Evolutionary conservation across 192 early-diverging fungal genomes (phyloP), one percentile per base, ranked within the genome.

Genomic region (Gorgonomyces haynaldii): DNA sequence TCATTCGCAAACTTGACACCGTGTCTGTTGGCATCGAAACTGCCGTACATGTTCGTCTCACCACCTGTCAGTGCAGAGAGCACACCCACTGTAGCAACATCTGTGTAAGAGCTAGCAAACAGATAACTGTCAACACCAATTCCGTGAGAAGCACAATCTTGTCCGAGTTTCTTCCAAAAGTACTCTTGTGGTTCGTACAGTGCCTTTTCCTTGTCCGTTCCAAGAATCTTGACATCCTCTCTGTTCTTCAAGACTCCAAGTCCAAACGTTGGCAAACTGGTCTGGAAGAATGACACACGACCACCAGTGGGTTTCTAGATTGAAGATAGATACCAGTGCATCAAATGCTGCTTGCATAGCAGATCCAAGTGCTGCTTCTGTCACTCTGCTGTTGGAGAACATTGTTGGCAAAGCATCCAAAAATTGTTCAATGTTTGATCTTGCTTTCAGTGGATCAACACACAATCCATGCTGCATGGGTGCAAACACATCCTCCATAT

Each of bases 401-500:
- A 96, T 74, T 1, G 58, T 58, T 6, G 93, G 88, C 24, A 98
- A 65, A 9, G 71, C 58, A 25, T 91, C 84, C 44, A 98, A 64
- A 12, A 98, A 68, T 10, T 64, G 64, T 54, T 86, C 84, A 37
- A 98, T 88, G 4, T 84, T 69, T 16, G 58, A 37, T 45, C 86
- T 84, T 42, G 91, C 87, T 53, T 88, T 83, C 16, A 58, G 44
- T 4, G 90, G 88, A 47, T 92, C 84, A 1, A 91, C 95, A 22
- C 91, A 69, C 46, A 96, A 85, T 25, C 95, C 95, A 15, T 88
- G 83, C 52, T 79, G 76, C 8, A 98, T 60, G 1, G 95, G 95
- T 13, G 95, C 86, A 78, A 98, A 98, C 27, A 96, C 71, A 56
- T 98, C 91, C 34, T 76, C 53, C 27, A 94, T 62, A 53, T 98